phyloP scores from a whole-genome alignment of 345 rosid genomes.

The Heritiera fomes region DNA sequence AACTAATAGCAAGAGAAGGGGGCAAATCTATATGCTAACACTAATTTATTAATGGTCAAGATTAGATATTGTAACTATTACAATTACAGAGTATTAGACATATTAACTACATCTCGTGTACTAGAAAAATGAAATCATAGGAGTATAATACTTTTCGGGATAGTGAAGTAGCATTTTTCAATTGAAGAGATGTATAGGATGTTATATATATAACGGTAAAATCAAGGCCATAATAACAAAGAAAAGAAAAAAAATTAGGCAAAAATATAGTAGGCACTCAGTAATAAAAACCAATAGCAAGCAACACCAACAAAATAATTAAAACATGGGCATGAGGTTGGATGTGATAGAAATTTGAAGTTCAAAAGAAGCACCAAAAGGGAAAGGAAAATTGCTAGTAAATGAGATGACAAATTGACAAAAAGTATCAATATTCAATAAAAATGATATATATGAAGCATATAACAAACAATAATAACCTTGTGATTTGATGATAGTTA shows the following conservation, averaged over 20 bases:
- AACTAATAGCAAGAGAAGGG: neutral
- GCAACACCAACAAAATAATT: neutral
- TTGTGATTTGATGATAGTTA: neutral
- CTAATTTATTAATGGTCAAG: neutral
- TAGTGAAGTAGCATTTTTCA: too few relatives aligned
- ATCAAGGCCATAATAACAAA: too few relatives aligned
- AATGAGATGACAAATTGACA: neutral
- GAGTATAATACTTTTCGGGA: neutral
- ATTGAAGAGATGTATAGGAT: too few relatives aligned
- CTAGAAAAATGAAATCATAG: neutral
- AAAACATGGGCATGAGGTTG: neutral
- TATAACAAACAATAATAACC: neutral
- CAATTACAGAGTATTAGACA: neutral
- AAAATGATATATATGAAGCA: neutral
- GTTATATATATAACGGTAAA: too few relatives aligned
- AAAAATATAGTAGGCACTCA: too few relatives aligned
- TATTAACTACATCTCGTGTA: neutral
- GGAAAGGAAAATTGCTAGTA: too few relatives aligned
- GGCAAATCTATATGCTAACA: neutral
- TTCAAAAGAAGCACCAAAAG: neutral
- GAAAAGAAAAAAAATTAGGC: too few relatives aligned
- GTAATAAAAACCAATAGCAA: neutral
- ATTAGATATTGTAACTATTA: too few relatives aligned
- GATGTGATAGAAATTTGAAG: neutral
- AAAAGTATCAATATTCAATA: neutral